Evolutionary conservation across 2,329 filamentous ascomycete species (phyloP).

Genomic region (Ceratocystiopsis brevicomis): DNA sequence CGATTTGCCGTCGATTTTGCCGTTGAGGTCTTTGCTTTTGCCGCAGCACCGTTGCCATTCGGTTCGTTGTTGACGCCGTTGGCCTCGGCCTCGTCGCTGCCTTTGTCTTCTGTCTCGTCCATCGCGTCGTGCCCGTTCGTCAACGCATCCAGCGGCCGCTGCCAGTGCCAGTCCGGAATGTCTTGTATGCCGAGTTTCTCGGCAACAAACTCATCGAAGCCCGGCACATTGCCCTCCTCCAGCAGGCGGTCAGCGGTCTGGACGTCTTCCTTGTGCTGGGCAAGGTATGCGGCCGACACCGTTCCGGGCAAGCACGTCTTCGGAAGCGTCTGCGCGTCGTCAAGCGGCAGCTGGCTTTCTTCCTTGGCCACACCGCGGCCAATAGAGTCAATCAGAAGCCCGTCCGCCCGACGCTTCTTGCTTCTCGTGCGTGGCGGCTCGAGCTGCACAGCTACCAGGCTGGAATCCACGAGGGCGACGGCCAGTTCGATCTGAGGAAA

Average conservation of each 20-base stretch:
- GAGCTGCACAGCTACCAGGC: slow-evolving; percentile 51
- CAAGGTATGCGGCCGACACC: slow-evolving; percentile 29
- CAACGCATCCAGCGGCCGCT: slow-evolving; percentile 10
- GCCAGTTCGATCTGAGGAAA: slow-evolving; percentile 48
- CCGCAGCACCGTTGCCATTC: background rate
- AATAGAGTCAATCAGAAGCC: slow-evolving; percentile 54
- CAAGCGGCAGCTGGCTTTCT: background rate
- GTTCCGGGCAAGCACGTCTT: slow-evolving; percentile 26
- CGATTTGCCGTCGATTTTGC: background rate
- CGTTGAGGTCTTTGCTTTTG: background rate
- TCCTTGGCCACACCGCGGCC: slow-evolving; percentile 35
- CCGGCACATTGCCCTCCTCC: slow-evolving; percentile 23
- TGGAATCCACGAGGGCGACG: slow-evolving; percentile 42
- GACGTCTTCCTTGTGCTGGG: slow-evolving; percentile 25
- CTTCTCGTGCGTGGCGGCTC: slow-evolving; percentile 38
- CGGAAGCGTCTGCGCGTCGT: background rate
- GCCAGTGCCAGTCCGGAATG: slow-evolving; percentile 8
- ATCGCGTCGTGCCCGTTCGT: background rate
- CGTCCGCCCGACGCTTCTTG: slow-evolving; percentile 36
- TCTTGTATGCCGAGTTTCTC: slow-evolving; percentile 26
- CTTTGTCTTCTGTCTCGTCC: slow-evolving; percentile 8
- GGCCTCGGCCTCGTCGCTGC: background rate
- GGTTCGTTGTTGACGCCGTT: slow-evolving; percentile 1
- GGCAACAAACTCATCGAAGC: slow-evolving; percentile 24
- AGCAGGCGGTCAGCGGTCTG: slow-evolving; percentile 27